Evolutionary conservation across 768 basidiomycete species (phyloP).

Genomic region (Chalciporus sphaerocephalus): DNA sequence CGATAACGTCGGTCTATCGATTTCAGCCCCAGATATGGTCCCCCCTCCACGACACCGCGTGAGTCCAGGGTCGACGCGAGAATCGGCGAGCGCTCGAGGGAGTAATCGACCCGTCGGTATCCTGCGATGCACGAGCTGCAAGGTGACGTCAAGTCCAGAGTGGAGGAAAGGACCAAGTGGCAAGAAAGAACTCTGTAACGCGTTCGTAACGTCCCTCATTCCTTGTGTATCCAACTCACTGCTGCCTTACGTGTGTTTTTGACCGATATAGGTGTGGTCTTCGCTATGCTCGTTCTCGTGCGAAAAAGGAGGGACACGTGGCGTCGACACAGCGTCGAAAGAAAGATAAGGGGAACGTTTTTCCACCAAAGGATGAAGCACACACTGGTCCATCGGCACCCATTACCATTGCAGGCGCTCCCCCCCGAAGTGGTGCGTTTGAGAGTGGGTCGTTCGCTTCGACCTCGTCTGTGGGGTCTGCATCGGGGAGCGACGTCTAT

Average conservation of each 20-base stretch:
- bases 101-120: slow-evolving; percentile 72
- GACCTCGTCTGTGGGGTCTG: slow-evolving; percentile 50
- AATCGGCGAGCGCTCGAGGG: slow-evolving; percentile 38
- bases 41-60: slow-evolving; percentile 55
- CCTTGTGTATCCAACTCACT: slow-evolving; percentile 11
- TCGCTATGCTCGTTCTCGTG: slow-evolving; percentile 80
- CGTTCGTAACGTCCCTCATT: slow-evolving; percentile 50
- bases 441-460: slow-evolving; percentile 47
- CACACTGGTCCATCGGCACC: slow-evolving; percentile 26
- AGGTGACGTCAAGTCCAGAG: slow-evolving; percentile 77
- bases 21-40: slow-evolving; percentile 40
- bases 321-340: slow-evolving; percentile 53
- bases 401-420: slow-evolving; percentile 43
- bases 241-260: slow-evolving; percentile 22
- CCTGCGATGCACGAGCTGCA: slow-evolving; percentile 73
- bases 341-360: slow-evolving; percentile 45
- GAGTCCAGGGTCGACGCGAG: slow-evolving; percentile 49
- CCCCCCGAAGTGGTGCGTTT: slow-evolving; percentile 43
- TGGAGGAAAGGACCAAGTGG: slow-evolving; percentile 91
- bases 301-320: slow-evolving; percentile 76
- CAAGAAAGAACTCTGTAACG: slow-evolving; percentile 89
- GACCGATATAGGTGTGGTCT: slow-evolving; percentile 62
- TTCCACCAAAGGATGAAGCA: slow-evolving; percentile 25
- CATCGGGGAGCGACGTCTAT: slow-evolving; percentile 55
- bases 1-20: slow-evolving; percentile 27